Evolutionary conservation across 2,329 filamentous ascomycete species (phyloP), one percentile per base, ranked within the genome.

Genomic region (Raffaelea albimanens): DNA sequence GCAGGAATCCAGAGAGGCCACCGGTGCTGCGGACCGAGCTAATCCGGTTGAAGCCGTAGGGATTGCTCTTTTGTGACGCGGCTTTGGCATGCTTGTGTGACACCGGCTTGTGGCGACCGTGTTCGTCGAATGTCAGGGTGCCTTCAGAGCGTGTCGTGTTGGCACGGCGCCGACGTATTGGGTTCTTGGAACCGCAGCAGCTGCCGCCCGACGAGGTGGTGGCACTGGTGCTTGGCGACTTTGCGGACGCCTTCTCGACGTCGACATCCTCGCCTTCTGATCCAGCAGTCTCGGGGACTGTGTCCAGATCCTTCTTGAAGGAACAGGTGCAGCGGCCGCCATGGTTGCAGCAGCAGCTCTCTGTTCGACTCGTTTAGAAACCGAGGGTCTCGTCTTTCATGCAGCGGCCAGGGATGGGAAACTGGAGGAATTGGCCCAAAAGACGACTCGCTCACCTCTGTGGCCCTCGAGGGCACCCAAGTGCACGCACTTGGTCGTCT

Each of bases 401-500:
- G 22, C n/a, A 25, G 16, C 13, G 8, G 19, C 22, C 21, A 23
- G 34, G 40, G 13, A 33, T 10, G 14, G 18, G 13, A 25, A 45
- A 13, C 7, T 29, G 19, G 14, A 18, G 20, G 25, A 18, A 40
- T 18, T 23, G 20, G 19, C 18, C 19, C n/a, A 29, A 40, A 3
- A 31, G 43, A 20, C 3, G 29, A n/a, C 21, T 23, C 3, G 57
- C 75, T 75, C 64, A 80, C 72, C 78, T 68, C 71, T 73, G 63
- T 80, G 76, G 53, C 76, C 76, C 44, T 79, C 75, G 46, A 77
- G 59, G 33, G 71, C 70, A 45, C 72, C 71, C 59, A 81, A 57
- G 62, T 83, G 77, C 50, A 74, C 67, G 64, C 80, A 83, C 63
- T 79, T 79, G 71, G 85, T 84, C 53, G 82, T 81, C 76, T 95